phyloP scores from a whole-genome alignment of 805 yeast species.

The Candida adriatica region DNA sequence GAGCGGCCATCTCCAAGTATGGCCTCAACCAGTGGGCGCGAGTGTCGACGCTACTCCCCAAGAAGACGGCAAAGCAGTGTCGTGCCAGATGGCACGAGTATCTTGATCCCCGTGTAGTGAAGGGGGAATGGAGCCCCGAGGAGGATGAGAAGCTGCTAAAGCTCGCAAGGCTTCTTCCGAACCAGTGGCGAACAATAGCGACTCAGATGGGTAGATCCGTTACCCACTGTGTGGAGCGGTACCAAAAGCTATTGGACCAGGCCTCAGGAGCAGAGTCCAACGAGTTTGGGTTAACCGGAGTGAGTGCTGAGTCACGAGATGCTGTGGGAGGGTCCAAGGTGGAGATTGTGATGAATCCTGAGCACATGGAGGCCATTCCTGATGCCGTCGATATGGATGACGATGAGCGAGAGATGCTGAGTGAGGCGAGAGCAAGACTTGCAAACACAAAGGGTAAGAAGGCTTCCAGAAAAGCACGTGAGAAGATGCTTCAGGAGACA shows the following conservation, averaged over 20 bases:
- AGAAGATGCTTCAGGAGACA: slow-evolving; percentile 74
- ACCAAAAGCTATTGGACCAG: slow-evolving; percentile 63
- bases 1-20: slow-evolving; percentile 88
- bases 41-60: slow-evolving; percentile 76
- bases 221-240: slow-evolving; percentile 78
- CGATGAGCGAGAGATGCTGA: slow-evolving; percentile 84
- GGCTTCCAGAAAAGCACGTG: slow-evolving; percentile 85
- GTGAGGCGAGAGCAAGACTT: slow-evolving; percentile 90
- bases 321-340: slow-evolving; percentile 32
- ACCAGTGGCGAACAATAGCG: slow-evolving; percentile 94
- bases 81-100: slow-evolving; percentile 90
- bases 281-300: slow-evolving; percentile 38
- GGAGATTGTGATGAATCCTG: slow-evolving; percentile 46
- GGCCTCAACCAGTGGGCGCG: slow-evolving; percentile 95
- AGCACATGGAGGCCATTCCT: slow-evolving; percentile 73
- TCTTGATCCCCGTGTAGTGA: slow-evolving; percentile 66
- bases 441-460: slow-evolving; percentile 93
- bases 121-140: slow-evolving; percentile 59
- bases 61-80: slow-evolving; percentile 87
- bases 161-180: slow-evolving; percentile 68
- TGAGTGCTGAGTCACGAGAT: slow-evolving; percentile 40
- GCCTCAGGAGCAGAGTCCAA: slow-evolving; percentile 19
- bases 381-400: slow-evolving; percentile 77
- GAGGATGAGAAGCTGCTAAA: slow-evolving; percentile 71
- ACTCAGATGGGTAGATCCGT: slow-evolving; percentile 78